Conservation (phyloP, 2,329 filamentous ascomycete species). For the Bipolaris oryzae region DNA sequence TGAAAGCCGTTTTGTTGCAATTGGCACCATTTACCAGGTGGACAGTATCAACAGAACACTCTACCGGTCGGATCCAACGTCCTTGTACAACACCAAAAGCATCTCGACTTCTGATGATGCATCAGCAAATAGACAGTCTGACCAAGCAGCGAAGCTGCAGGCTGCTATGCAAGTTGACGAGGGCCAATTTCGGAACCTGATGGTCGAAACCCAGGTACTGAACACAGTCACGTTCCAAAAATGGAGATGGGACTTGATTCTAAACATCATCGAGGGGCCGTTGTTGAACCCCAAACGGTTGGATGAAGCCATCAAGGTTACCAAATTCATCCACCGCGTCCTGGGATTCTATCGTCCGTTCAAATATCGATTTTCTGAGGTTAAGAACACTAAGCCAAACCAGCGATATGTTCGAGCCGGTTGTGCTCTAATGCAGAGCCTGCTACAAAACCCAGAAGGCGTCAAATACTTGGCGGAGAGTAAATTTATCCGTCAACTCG, state of each 20-base stretch:
- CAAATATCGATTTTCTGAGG: constrained; percentile 91
- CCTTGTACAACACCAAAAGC: constrained; percentile 42
- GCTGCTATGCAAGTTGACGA: constrained; percentile 68
- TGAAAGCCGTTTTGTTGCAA: constrained; percentile 78
- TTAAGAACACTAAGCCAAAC: constrained; percentile 87
- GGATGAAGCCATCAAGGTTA: constrained; percentile 91
- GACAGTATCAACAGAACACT: constrained; percentile 95
- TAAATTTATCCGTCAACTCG: constrained; percentile 90
- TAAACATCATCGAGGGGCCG: constrained; percentile 90
- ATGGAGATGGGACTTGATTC: constrained; percentile 96
- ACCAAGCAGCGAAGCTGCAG: constrained; percentile 57
- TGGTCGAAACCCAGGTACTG: constrained; percentile 82
- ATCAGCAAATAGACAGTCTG: constrained; percentile 48
- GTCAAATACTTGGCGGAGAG: constrained; percentile 85
- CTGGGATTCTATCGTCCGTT: constrained; percentile 96
- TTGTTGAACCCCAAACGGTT: constrained; percentile 87
- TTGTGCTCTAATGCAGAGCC: constrained; percentile 82
- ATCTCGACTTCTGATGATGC: constrained; percentile 26
- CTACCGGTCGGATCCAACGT: constrained; percentile 71
- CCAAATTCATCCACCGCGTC: constrained; percentile 93
- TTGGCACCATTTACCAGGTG: constrained; percentile 94
- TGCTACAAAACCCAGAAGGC: constrained; percentile 86
- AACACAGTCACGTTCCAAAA: constrained; percentile 90
- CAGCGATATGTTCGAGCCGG: constrained; percentile 93
- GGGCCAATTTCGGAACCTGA: constrained; percentile 64